Conservation (phyloP, 2,329 filamentous ascomycete species). For the Monosporascus sp. region DNA sequence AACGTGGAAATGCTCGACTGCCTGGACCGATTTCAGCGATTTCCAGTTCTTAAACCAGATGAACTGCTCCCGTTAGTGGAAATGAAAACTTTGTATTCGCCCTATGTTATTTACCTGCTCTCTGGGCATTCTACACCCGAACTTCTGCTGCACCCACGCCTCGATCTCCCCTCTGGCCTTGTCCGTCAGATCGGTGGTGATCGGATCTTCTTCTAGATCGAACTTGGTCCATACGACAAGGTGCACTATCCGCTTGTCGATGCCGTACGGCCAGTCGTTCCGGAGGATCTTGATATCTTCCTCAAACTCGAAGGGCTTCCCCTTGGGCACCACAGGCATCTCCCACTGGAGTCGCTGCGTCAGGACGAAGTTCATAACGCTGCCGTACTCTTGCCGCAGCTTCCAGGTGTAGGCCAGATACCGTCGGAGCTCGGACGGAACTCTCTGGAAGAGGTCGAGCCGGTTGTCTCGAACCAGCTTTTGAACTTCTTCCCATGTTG, state of each 20-base stretch:
- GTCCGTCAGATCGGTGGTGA: slow-evolving; percentile 63
- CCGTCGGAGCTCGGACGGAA: slow-evolving; percentile 70
- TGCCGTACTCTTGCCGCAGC: slow-evolving; percentile 65
- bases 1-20: slow-evolving; percentile 91
- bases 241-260: slow-evolving; percentile 74
- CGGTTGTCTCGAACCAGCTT: slow-evolving; percentile 59
- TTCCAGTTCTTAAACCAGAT: slow-evolving; percentile 91
- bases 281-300: slow-evolving; percentile 68
- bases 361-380: slow-evolving; percentile 73
- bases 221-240: slow-evolving; percentile 95
- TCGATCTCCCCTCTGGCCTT: slow-evolving; percentile 62
- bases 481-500: slow-evolving; percentile 67
- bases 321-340: slow-evolving; percentile 30
- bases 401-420: slow-evolving; percentile 68
- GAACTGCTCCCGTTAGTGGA: slow-evolving; percentile 21
- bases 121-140: slow-evolving; percentile 47
- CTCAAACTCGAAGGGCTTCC: slow-evolving; percentile 37
- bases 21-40: slow-evolving; percentile 76
- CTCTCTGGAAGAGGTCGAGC: slow-evolving; percentile 71
- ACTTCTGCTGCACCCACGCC: slow-evolving; percentile 63
- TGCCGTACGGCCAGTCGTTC: slow-evolving; percentile 94
- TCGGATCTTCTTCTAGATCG: slow-evolving; percentile 62
- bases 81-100: slow-evolving; percentile 17
- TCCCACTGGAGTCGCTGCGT: slow-evolving; percentile 66
- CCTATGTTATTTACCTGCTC: slow-evolving; percentile 42